phyloP scores from a whole-genome alignment of 2,329 filamentous ascomycete genomes.

The Diaporthe amygdali region DNA sequence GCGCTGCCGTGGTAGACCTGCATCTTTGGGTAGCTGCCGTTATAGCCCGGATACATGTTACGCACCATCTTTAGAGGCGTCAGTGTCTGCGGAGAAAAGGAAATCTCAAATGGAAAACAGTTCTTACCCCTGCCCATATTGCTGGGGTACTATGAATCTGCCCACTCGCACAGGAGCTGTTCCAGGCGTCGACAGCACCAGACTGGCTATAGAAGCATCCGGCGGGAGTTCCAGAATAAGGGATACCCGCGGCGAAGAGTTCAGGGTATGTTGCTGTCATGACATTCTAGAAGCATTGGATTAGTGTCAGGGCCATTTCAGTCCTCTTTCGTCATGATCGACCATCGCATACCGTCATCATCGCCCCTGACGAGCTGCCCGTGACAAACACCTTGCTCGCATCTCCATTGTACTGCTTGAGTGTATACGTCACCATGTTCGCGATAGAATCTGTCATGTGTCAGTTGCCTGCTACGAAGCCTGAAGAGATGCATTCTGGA shows the following conservation, averaged over 20 bases:
- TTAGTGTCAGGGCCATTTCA: background rate
- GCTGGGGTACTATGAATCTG: slow-evolving; percentile 46
- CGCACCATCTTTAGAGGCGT: slow-evolving; percentile 35
- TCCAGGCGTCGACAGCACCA: slow-evolving; percentile 50
- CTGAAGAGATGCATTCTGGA: too few species aligned
- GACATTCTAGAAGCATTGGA: slow-evolving; percentile 37
- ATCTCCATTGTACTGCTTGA: slow-evolving; percentile 53
- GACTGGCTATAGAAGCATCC: slow-evolving; percentile 53
- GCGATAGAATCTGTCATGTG: too few species aligned
- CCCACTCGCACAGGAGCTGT: slow-evolving; percentile 58
- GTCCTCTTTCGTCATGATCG: background rate
- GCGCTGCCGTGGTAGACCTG: slow-evolving; percentile 49
- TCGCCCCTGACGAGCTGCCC: slow-evolving; percentile 53
- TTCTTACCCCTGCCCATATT: slow-evolving; percentile 42
- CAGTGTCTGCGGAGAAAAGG: background rate
- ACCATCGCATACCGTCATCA: slow-evolving; percentile 49
- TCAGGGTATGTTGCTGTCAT: slow-evolving; percentile 61
- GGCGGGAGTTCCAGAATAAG: slow-evolving; percentile 58
- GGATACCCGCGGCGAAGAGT: slow-evolving; percentile 55
- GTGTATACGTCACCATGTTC: slow-evolving; percentile 58
- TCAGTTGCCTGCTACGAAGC: too few species aligned
- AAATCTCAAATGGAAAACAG: background rate
- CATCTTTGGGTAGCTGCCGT: slow-evolving; percentile 45
- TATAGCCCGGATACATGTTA: slow-evolving; percentile 59
- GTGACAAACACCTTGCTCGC: slow-evolving; percentile 53